Base-by-base conservation (phyloP, 2,329 filamentous ascomycete species). In the Colletotrichum sp. region DNA sequence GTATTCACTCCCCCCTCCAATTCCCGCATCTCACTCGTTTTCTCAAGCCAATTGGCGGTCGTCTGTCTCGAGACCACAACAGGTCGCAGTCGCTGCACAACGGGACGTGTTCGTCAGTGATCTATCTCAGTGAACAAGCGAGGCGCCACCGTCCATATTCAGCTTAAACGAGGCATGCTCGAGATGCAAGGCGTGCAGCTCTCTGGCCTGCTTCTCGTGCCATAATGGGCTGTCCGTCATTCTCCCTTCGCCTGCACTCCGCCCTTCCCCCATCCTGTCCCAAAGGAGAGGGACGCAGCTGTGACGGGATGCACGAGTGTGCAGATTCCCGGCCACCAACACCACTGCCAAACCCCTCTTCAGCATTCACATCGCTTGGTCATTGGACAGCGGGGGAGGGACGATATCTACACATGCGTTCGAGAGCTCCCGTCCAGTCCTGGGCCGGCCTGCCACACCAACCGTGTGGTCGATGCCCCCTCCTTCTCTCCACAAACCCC, bases 251-350 rank as follows among this genome's bases (percentile, higher is more conserved):
- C 34, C 30, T 34, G 21, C 28, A 34, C 21, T 69, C 64, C 57
- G 43, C 66, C 71, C 43, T 15, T 34, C 59, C 59, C 59, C 36
- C 15, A 34, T 57, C 28, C 55, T 57, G 64, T 75, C 70, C 73
- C 73, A 68, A 73, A 72, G 39, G 55, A 73, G 69, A 72, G 73
- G 64, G 55, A 75, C 69, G 73, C 73, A 73, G 67, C 73, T 64
- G 73, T 75, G 73, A 75, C 64, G 64, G 73, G 64, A 75, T 68
- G 70, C 73, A 75, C 70, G 63, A 73, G 70, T 59, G 73, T 75
- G 73, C 73, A 75, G 73, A 68, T 75, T 75, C 69, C 70, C 63
- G 73, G 30, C 73, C 73, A 68, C 64, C 73, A 67, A 15, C 63
- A 61, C 26, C 34, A 43, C 43, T 6, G 30, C 24, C 36, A 64